Evolutionary conservation across 106 monocot species (phyloP).

Genomic region (Acorus calamus): DNA sequence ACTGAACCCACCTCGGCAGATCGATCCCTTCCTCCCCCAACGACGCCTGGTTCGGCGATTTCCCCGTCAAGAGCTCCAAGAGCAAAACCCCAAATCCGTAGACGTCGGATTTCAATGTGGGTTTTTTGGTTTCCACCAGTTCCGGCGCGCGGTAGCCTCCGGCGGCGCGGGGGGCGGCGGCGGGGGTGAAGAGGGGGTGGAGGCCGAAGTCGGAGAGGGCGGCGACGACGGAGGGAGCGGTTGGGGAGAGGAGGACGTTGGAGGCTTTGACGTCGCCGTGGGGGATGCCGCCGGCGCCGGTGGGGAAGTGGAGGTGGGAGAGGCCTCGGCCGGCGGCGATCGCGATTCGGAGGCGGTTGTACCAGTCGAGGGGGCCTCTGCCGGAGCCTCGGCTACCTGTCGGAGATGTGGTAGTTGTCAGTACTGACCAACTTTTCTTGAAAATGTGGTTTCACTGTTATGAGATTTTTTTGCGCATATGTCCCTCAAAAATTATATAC

Average conservation of each 20-base stretch:
- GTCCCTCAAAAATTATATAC: no score
- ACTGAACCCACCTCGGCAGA: no score
- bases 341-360: conserved; percentile 57
- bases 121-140: conserved; percentile 46
- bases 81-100: conserved; percentile 14
- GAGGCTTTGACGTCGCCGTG: conserved; percentile 88
- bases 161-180: conserved; percentile 3
- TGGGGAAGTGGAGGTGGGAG: conserved; percentile 46
- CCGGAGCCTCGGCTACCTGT: conserved; percentile 79
- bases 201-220: conserved; percentile 56
- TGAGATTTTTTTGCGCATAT: no score
- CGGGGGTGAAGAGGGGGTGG: conserved; percentile 30
- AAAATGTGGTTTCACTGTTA: no score
- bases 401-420: background rate
- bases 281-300: conserved; percentile 17
- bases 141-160: conserved; percentile 87
- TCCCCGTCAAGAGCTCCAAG: no score
- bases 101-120: conserved; percentile 68
- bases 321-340: conserved; percentile 54
- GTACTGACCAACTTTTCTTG: no score
- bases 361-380: conserved; percentile 64
- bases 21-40: no score
- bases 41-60: no score
- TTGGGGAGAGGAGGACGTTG: conserved; percentile 64
- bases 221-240: conserved; percentile 23